These are phyloP conservation scores for Russula earlei DNA, from an alignment of 768 basidiomycete species.

Conservation along the genomic window DNA sequence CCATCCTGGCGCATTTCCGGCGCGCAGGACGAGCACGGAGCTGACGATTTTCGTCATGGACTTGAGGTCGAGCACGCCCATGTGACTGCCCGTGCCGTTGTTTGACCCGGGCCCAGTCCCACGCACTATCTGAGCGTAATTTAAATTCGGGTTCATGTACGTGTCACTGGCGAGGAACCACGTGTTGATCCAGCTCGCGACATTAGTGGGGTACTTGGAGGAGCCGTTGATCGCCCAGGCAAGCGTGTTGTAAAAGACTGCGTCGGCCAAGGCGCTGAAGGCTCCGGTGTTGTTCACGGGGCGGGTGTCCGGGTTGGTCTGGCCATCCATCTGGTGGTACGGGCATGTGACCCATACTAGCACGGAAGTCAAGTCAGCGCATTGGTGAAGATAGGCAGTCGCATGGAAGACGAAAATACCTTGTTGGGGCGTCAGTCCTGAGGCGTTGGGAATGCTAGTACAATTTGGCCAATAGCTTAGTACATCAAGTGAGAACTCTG, in stretches of 20 bases:
- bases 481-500: not conserved
- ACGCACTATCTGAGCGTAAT: conserved; percentile 17
- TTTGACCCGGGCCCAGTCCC: conserved; percentile 5
- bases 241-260: conserved; percentile 28
- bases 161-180: conserved; percentile 28
- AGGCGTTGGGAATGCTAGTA: conserved; percentile 24
- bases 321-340: conserved; percentile 26
- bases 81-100: not conserved
- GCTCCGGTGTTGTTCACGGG: conserved; percentile 24
- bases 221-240: conserved; percentile 26
- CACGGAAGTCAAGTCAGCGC: not conserved
- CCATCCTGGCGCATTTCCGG: conserved; percentile 22
- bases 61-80: conserved; percentile 22
- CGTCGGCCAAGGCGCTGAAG: conserved; percentile 25
- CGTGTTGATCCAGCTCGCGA: conserved; percentile 23
- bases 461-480: conserved; percentile 26
- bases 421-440: conserved; percentile 24
- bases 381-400: not conserved
- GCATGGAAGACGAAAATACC: conserved; percentile 11
- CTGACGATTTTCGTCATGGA: conserved; percentile 26
- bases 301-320: conserved; percentile 27
- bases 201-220: conserved; percentile 22
- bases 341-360: conserved; percentile 24
- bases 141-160: conserved; percentile 27
- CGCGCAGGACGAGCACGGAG: conserved; percentile 25